Conservation (phyloP, 2,329 filamentous ascomycete genomes). For the Myriosclerotinia curreyana region DNA sequence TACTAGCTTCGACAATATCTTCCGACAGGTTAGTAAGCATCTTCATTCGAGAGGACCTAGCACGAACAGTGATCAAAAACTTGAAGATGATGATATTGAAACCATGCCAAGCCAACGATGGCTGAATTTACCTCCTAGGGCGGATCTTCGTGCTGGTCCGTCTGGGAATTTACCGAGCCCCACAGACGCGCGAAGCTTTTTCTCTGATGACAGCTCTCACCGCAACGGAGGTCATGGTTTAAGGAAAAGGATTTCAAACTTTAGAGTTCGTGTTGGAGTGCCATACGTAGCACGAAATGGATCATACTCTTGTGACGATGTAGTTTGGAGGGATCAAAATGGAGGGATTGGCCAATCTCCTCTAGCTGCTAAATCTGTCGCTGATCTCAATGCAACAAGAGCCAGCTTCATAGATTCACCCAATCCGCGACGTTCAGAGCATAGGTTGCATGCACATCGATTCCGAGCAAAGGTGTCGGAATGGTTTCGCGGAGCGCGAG, state of each 20-base stretch:
- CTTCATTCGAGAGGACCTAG: constrained; percentile 34
- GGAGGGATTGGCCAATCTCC: constrained; percentile 20
- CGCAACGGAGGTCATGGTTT: constrained; percentile 28
- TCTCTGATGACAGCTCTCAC: constrained; percentile 42
- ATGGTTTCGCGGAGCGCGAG: constrained; percentile 35
- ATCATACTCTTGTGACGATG: constrained; percentile 36
- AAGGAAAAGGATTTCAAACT: constrained; percentile 34
- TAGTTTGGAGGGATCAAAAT: constrained; percentile 31
- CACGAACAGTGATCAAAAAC: constrained; percentile 26
- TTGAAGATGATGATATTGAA: constrained; percentile 17
- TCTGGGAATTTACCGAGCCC: constrained; percentile 28
- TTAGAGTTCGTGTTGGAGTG: constrained; percentile 32
- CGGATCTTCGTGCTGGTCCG: constrained; percentile 21
- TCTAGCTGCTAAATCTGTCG: constrained; percentile 26
- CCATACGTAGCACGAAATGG: constrained; percentile 32
- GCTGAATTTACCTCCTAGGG: constrained; percentile 21
- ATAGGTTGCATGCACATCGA: constrained; percentile 27
- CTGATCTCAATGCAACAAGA: constrained; percentile 29
- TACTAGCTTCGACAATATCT: constrained; percentile 35
- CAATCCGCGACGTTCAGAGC: constrained; percentile 24
- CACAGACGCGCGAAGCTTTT: constrained; percentile 39
- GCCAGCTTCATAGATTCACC: constrained; percentile 25
- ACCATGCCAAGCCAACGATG: constrained; percentile 13
- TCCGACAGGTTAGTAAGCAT: constrained; percentile 35
- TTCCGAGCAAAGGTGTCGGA: constrained; percentile 32